Percentiles rank a stretch among this genome's conserved stretches.
These are phyloP conservation scores for Coix lacrymajobi DNA, from an alignment of 176 grass and related monocot species.

Conservation along the genomic window DNA sequence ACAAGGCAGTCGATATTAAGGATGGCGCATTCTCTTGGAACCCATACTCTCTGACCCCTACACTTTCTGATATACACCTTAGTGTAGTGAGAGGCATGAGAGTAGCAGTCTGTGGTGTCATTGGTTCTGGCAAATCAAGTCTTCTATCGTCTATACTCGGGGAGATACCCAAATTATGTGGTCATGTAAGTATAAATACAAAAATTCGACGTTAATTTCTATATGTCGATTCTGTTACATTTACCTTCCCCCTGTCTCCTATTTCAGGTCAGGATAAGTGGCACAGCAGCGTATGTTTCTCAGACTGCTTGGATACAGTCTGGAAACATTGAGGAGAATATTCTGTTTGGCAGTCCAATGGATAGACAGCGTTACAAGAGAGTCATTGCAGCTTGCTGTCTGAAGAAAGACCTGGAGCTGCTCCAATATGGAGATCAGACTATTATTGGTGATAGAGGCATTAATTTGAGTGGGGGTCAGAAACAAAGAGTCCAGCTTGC, in stretches of 20 bases:
- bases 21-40: conserved; percentile 80
- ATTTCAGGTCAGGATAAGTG: conserved; percentile 81
- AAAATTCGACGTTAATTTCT: not conserved
- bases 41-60: conserved; percentile 41
- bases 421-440: conserved; percentile 92
- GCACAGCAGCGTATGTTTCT: conserved; percentile 81
- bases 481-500: conserved; percentile 98
- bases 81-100: conserved; percentile 81
- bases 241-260: conserved; percentile 7
- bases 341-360: conserved; percentile 84
- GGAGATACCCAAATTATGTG: conserved; percentile 86
- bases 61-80: conserved; percentile 61
- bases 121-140: conserved; percentile 94
- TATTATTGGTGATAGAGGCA: conserved; percentile 91
- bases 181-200: conserved; percentile 61
- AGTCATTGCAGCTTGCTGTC: conserved; percentile 79
- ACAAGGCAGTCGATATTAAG: conserved; percentile 71
- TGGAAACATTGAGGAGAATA: conserved; percentile 92
- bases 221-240: conserved; percentile 9
- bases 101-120: conserved; percentile 85
- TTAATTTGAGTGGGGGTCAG: conserved; percentile 97
- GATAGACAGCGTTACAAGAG: conserved; percentile 75
- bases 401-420: conserved; percentile 91
- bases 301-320: conserved; percentile 98
- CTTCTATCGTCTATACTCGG: conserved; percentile 88